phyloP scores from a whole-genome alignment of 371 early-diverging fungal species.

The Mucor irregularis region DNA sequence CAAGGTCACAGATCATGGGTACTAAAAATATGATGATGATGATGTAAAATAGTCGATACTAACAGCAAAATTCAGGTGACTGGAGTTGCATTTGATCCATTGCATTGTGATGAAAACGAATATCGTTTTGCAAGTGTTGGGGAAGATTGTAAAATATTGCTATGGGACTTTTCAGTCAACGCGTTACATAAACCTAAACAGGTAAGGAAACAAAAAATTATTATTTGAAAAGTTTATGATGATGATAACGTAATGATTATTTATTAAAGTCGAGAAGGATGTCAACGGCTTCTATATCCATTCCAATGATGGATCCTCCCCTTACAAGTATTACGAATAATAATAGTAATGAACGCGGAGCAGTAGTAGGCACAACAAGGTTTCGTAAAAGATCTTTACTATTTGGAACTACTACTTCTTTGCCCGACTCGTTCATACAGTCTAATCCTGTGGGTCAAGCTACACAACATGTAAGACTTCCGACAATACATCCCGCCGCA shows the following conservation, averaged over 20 bases:
- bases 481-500: slow-evolving; percentile 60
- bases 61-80: slow-evolving; percentile 49
- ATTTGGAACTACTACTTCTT: background rate
- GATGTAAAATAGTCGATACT: background rate
- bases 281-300: too few relatives aligned
- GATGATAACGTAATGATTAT: too few relatives aligned
- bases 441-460: slow-evolving; percentile 11
- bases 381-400: slow-evolving; percentile 1
- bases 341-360: background rate
- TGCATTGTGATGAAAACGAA: slow-evolving; percentile 75
- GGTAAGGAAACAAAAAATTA: slow-evolving; percentile 47
- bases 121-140: slow-evolving; percentile 76
- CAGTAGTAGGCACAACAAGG: background rate
- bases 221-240: too few relatives aligned
- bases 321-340: background rate
- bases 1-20: slow-evolving; percentile 94
- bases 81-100: slow-evolving; percentile 86
- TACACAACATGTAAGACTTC: slow-evolving; percentile 25
- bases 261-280: too few relatives aligned
- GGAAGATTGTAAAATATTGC: slow-evolving; percentile 77
- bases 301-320: background rate
- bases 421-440: slow-evolving; percentile 4
- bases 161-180: slow-evolving; percentile 89
- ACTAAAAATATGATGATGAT: slow-evolving; percentile 4
- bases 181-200: slow-evolving; percentile 70